Evolutionary conservation across 768 basidiomycete species (phyloP).

Genomic region (Russula foetens): DNA sequence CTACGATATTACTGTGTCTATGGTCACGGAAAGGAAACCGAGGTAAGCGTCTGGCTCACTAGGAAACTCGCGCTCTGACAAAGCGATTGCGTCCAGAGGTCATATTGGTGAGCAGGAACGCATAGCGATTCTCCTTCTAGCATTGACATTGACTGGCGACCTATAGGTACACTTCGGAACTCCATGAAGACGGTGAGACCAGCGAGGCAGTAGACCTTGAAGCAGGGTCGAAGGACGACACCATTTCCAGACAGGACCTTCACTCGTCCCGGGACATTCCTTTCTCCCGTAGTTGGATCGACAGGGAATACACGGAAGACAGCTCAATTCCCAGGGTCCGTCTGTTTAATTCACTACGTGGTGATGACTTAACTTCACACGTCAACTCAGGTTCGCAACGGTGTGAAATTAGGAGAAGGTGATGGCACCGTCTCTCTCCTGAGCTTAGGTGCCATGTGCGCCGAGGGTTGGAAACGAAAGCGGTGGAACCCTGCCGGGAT

Average conservation of each 20-base stretch:
- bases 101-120: conserved; percentile 57
- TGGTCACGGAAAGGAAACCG: conserved; percentile 93
- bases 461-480: conserved; percentile 85
- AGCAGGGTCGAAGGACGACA: conserved; percentile 38
- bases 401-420: conserved; percentile 90
- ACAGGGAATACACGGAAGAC: conserved; percentile 71
- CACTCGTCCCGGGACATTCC: conserved; percentile 47
- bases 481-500: conserved; percentile 93
- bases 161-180: conserved; percentile 64
- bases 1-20: conserved; percentile 93
- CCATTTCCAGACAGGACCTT: conserved; percentile 33
- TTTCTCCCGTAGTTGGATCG: conserved; percentile 70
- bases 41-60: conserved; percentile 41
- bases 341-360: conserved; percentile 15
- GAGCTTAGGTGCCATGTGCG: conserved; percentile 92
- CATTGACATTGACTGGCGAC: neutral
- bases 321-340: conserved; percentile 45
- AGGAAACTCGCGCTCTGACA: neutral
- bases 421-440: conserved; percentile 88
- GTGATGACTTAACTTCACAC: neutral
- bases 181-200: conserved; percentile 40
- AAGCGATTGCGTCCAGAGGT: conserved; percentile 41
- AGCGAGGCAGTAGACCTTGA: conserved; percentile 17
- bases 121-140: neutral
- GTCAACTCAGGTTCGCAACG: conserved; percentile 51